Evolutionary conservation across 352 stramenopile genomes (phyloP).

Genomic region (Pythium guiyangense): DNA sequence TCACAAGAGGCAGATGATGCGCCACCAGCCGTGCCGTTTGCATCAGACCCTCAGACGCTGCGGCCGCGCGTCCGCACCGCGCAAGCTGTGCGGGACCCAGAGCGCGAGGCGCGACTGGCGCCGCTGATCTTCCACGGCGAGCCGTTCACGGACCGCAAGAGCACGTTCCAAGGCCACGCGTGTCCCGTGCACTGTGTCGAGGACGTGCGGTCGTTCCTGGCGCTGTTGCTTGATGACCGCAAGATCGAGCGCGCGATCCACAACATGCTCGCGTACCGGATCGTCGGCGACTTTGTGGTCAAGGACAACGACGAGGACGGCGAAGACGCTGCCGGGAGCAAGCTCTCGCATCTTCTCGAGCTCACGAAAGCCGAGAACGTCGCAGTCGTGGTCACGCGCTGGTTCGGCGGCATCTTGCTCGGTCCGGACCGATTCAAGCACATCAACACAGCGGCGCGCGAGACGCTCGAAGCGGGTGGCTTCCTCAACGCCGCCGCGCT

Average conservation of each 20-base stretch:
- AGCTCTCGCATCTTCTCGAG: slow-evolving; percentile 78
- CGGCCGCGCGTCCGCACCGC: slow-evolving; percentile 60
- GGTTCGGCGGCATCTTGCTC: slow-evolving; percentile 81
- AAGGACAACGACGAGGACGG: slow-evolving; percentile 89
- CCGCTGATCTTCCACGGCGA: slow-evolving; percentile 67
- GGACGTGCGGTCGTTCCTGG: slow-evolving; percentile 76
- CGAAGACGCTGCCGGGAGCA: slow-evolving; percentile 75
- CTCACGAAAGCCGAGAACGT: slow-evolving; percentile 81
- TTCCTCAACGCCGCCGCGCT: slow-evolving; percentile 30
- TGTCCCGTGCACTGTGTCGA: slow-evolving; percentile 58
- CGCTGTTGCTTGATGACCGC: slow-evolving; percentile 69
- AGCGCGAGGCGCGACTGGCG: slow-evolving; percentile 46
- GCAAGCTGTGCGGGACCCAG: slow-evolving; percentile 45
- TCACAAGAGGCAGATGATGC: slow-evolving; percentile 8
- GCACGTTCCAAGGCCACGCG: slow-evolving; percentile 74
- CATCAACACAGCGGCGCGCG: slow-evolving; percentile 68
- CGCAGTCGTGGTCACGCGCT: slow-evolving; percentile 79
- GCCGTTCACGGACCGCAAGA: slow-evolving; percentile 76
- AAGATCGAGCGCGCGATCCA: slow-evolving; percentile 84
- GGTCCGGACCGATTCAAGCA: slow-evolving; percentile 87
- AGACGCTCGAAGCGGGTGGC: slow-evolving; percentile 71
- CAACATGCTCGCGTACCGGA: slow-evolving; percentile 88
- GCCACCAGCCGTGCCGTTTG: slow-evolving; percentile 28
- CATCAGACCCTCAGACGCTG: slow-evolving; percentile 50
- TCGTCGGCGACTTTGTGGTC: slow-evolving; percentile 58